Evolutionary conservation across 1,139 yeast genomes (phyloP), one percentile per base, ranked within the genome.

Genomic region (Suhomyces atakaporum): DNA sequence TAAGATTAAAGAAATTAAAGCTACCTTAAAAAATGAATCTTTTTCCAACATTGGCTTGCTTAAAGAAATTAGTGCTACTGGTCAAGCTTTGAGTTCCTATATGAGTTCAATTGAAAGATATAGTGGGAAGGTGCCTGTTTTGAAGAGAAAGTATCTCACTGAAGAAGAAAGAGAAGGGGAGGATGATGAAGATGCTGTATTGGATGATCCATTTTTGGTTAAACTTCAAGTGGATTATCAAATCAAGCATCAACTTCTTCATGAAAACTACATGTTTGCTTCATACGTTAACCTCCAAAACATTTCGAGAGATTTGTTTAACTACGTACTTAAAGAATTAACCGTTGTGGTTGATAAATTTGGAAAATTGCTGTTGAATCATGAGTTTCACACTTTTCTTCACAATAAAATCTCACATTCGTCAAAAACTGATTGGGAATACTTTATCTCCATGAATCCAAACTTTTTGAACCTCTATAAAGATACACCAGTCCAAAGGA

Each of bases 191-290:
- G 39, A 34, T 7, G 58, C 55, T 10, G 62, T 53, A 1, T 34
- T 61, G 40, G 73, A 66, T 42, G 77, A 71, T 45, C 77, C 77
- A 3, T 69, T 71, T 39, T 60, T 71, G 38, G 45, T 69, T 29
- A 70, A 69, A 43, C 53, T 71, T 36, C 56, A 58, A 35, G 61
- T 71, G 16, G 75, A 71, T 46, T 65, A 63, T 38, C 75, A 69
- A 45, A 39, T 71, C 25, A 70, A 69, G 47, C 62, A 63, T 38
- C 76, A 69, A 47, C 56, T 71, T 45, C 54, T 71, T 19, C 62
- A 63, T 35, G 77, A 71, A 44, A 70, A 68, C 47, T 71, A 66
- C 46, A 58, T 66, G 49, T 69, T 62, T 51, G 77, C 76, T 1
- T 63, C 71, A 18, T 71, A 63, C 41, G 57, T 66, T 25, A 71